These are phyloP conservation scores for Ophiostoma piceae DNA, from an alignment of 2,329 filamentous ascomycete species.

Conservation along the genomic window DNA sequence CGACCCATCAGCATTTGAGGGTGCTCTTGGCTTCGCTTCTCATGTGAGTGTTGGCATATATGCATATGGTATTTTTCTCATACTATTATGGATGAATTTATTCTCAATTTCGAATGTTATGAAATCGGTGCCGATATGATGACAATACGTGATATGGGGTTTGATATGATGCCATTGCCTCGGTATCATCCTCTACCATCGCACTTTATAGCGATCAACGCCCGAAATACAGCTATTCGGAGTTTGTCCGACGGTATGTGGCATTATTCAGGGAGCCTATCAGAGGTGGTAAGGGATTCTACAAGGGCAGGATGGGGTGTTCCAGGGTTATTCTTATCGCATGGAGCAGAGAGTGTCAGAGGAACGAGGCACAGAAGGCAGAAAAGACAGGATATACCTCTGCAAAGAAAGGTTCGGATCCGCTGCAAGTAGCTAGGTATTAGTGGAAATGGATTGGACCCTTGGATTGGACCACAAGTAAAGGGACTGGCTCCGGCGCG, in stretches of 20 bases:
- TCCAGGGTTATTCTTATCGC: background rate
- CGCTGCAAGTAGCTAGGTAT: background rate
- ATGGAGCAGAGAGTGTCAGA: background rate
- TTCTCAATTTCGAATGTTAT: background rate
- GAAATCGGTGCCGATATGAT: background rate
- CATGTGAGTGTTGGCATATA: background rate
- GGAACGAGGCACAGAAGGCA: background rate
- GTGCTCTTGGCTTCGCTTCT: background rate
- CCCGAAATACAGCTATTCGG: background rate
- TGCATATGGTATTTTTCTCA: no score
- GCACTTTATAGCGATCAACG: background rate
- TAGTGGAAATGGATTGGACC: background rate
- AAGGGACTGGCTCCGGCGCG: background rate
- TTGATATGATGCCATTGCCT: no score
- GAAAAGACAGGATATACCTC: background rate
- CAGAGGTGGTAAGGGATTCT: background rate
- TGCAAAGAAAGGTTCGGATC: slow-evolving; percentile 1
- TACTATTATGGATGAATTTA: background rate
- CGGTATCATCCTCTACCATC: background rate
- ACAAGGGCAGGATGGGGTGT: background rate
- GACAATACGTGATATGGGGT: background rate
- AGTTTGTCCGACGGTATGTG: background rate
- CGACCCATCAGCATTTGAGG: background rate
- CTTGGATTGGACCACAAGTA: background rate
- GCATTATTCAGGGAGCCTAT: background rate